These are phyloP conservation scores for Spencermartinsiella ligniputridi DNA, from an alignment of 1,139 yeast species.

Conservation along the genomic window DNA sequence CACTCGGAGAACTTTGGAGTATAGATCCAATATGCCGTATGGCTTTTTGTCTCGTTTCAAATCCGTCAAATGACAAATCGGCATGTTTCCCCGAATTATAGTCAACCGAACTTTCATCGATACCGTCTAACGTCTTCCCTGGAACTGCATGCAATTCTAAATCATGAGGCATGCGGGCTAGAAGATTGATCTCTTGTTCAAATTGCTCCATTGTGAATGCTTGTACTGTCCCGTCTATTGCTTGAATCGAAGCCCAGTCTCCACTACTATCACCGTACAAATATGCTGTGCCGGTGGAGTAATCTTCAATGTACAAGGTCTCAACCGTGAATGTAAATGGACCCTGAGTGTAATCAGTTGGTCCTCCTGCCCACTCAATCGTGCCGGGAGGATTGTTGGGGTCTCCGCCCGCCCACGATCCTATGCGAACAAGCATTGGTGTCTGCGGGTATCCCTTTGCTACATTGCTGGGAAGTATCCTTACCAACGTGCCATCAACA, in stretches of 20 bases:
- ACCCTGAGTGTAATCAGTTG: slow-evolving; percentile 56
- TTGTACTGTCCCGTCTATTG: slow-evolving; percentile 53
- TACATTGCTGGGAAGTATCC: slow-evolving; percentile 42
- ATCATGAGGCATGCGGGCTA: neutral
- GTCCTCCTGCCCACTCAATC: slow-evolving; percentile 82
- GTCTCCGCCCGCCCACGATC: slow-evolving; percentile 83
- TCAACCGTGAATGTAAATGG: slow-evolving; percentile 69
- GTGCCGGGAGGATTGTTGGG: slow-evolving; percentile 60
- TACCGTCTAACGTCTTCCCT: neutral
- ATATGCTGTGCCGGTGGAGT: slow-evolving; percentile 72
- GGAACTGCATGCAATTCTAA: neutral
- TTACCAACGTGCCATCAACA: slow-evolving; percentile 55
- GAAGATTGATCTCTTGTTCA: neutral
- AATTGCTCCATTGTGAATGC: neutral
- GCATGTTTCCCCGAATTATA: neutral
- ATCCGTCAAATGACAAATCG: neutral
- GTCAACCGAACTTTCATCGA: neutral
- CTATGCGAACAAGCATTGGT: slow-evolving; percentile 70
- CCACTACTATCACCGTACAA: slow-evolving; percentile 63
- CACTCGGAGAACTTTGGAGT: neutral
- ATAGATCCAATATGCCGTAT: neutral
- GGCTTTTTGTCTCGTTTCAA: neutral
- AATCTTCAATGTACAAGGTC: slow-evolving; percentile 62
- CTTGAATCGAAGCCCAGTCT: slow-evolving; percentile 60
- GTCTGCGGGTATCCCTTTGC: slow-evolving; percentile 63